Base-by-base conservation (phyloP, 352 stramenopile species). In the Proteromonas lacertae region DNA sequence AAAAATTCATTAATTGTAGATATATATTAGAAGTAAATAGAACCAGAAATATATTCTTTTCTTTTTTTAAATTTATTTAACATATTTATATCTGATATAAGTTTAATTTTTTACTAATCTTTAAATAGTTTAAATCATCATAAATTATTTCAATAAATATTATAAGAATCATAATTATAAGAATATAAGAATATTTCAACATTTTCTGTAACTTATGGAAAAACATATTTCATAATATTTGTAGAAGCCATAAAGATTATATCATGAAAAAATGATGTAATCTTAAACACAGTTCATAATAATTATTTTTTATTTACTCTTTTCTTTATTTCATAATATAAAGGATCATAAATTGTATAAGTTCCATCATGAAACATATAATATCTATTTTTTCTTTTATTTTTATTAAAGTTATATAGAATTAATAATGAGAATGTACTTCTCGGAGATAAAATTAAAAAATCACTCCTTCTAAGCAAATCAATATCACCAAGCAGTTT, bases 261-360 rank as follows among this genome's bases (percentile, higher is more conserved):
- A 25, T 17, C 33, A 24, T 38, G 45, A 35, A 16, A 42, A 12
- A 43, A 75, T 59, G 62, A 80, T 45, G 53, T 96, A 29, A 94
- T 96, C 57, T 91, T 92, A 61, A 80, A 96, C 48, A 64, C 93
- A 19, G 93, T 95, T n/a, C n/a, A n/a, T n/a, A n/a, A n/a, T n/a
- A n/a, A n/a, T n/a, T n/a, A n/a, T n/a, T n/a, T n/a, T n/a, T 55
- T 92, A 91, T 57, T 62, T 79, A 44, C 93, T 93, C 60, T 79
- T 78, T 20, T 93, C 90, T 61, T 70, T 90, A 56, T 92, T 92
- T 50, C 78, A 95, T 51, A 87, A 88, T 42, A 90, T 93, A 72
- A 93, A 93, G 52, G 82, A 95, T 62, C 93, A 79, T 79, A n/a
- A n/a, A n/a, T n/a, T n/a, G n/a, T n/a, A n/a, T n/a, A n/a, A n/a